Evolutionary conservation across 2,329 filamentous ascomycete species (phyloP).

Genomic region (Myriosclerotinia curreyana): DNA sequence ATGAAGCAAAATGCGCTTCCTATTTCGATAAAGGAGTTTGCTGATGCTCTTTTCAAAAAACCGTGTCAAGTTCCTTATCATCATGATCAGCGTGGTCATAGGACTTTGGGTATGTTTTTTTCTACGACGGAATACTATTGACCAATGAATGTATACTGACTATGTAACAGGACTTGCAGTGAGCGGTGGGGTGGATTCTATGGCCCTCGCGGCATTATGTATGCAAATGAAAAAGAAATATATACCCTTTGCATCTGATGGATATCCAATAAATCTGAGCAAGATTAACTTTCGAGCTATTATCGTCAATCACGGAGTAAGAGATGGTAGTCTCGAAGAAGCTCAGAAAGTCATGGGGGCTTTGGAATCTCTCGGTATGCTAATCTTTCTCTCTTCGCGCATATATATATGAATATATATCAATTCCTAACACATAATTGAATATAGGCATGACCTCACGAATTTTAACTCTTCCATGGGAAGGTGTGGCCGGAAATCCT

Average conservation of each 20-base stretch:
- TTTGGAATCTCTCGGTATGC: constrained; percentile 31
- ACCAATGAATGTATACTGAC: neutral
- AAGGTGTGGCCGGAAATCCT: constrained; percentile 40
- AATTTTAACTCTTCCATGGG: constrained; percentile 51
- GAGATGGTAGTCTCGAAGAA: constrained; percentile 52
- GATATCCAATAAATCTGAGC: constrained; percentile 3
- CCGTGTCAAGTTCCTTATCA: constrained; percentile 21
- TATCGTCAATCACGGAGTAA: constrained; percentile 57
- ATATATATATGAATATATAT: neutral
- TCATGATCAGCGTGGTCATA: neutral
- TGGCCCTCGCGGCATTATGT: constrained; percentile 82
- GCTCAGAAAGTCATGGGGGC: constrained; percentile 47
- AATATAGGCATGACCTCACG: constrained; percentile 33
- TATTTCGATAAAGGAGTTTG: constrained; percentile 28
- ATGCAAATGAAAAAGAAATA: constrained; percentile 41
- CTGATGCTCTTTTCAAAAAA: constrained; percentile 25
- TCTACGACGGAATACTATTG: neutral
- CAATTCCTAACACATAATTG: neutral
- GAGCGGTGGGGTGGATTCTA: constrained; percentile 95
- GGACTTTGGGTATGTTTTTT: constrained; percentile 11
- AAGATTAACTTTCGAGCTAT: constrained; percentile 44
- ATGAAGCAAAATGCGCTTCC: constrained; percentile 21
- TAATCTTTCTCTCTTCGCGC: neutral
- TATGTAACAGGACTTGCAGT: constrained; percentile 64
- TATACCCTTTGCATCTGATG: constrained; percentile 8